Evolutionary conservation across 805 yeast genomes (phyloP), one percentile per base, ranked within the genome.

Genomic region (Schwanniomyces vanrijiae): DNA sequence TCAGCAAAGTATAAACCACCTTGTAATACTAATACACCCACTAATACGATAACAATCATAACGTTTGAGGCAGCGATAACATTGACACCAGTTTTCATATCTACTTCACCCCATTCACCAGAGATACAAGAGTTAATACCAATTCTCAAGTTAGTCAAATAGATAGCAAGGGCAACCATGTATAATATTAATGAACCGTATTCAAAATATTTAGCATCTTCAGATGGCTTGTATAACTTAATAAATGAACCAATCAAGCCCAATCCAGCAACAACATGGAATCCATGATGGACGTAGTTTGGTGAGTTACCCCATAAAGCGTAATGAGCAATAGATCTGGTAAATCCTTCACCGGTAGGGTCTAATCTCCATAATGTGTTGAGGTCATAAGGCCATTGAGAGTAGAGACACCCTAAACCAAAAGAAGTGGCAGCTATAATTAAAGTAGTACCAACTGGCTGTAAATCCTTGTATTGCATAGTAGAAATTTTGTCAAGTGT

Each of bases 61-160:
- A 86, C 78, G 67, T 86, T 85, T 24, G 94, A 84, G 4, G 98
- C 97, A 35, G 94, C 97, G 60, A 94, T 81, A 34, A 94, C 96
- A 54, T 88, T 89, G 59, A 92, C 69, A 25, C 98, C 98, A 19
- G 96, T 88, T 50, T 76, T 76, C 63, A 80, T 82, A 59, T 88
- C 88, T 43, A 94, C 96, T 43, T 92, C 98, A 55, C 97, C 98
- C 98, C 98, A 92, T 50, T 82, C 75, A 38, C 90, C 91, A 48
- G 78, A 66, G 22, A 82, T 56, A 45, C 89, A 81, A 47, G 91
- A 81, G 55, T 78, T 78, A 34, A 84, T 73, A 45, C 98, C 98
- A 44, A 87, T 81, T 61, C 89, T 80, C 55, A 92, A 75, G 71
- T 94, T 94, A 52, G 96, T 86, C 59, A 92, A 72, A 67, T 90